Base-by-base conservation (phyloP, 2,329 filamentous ascomycete genomes). In the Diaporthe humulicola region DNA sequence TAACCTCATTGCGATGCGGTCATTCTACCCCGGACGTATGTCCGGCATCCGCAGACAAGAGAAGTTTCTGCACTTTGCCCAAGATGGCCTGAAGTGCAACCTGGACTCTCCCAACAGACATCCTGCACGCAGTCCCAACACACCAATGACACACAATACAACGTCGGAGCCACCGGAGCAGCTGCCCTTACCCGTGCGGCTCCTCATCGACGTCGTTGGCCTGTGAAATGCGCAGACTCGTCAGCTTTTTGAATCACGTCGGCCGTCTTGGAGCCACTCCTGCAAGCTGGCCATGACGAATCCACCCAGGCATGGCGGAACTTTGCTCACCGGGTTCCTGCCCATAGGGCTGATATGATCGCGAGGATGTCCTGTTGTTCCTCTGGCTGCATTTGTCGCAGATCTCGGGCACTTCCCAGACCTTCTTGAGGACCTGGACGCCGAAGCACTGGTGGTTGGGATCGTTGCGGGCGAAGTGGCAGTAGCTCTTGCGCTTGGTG, bases 381-480 rank as follows among this genome's bases (percentile, higher is more conserved):
- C 42, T 45, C 58, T 71, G 50, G 36, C 70, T 72, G 77, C 90
- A 92, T 33, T 82, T 77, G 71, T 89, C 83, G 80, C 92, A 93
- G 22, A 87, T 83, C 17, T 88, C 85, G 6, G 82, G 83, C 79
- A 92, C 90, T 40, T 87, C 86, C 86, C 89, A 90, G 80, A 90
- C 90, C 76, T 90, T 85, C 33, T 90, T 88, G 75, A 94, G 87
- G 52, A 90, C 90, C 84, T 93, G 92, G 73, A 94, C 90, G 15
- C 91, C 88, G 77, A 90, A 90, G 82, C 94, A 95, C 78, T 91
- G 87, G 81, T 95, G 93, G 76, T 89, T 87, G 0, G 90, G 90
- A 78, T 95, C 91, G 80, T 94, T 94, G 74, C 94, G 91, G 8
- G 93, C 93, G 78, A 91, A 92, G 83, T 95, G 94, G 82, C 94